Evolutionary conservation across 1,284 basidiomycete species (phyloP), one percentile per base, ranked within the genome.

Genomic region (Puccinia triticina): DNA sequence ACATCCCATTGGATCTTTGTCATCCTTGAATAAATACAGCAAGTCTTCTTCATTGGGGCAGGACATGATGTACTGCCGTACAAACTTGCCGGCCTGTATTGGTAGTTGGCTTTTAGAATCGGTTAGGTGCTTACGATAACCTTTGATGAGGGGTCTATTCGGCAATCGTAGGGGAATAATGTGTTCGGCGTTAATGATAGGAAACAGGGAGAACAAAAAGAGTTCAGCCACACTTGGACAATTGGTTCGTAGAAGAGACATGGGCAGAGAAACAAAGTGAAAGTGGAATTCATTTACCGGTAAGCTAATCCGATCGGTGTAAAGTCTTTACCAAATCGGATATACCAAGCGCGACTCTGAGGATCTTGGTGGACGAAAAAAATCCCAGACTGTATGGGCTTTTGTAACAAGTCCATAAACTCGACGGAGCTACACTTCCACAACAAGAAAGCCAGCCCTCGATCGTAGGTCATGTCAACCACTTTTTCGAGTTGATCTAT

Each of bases 251-350:
- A 61, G 29, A 8, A 61, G 59, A 23, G 21, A 59, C 5, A 59
- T 7, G 55, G 37, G 43, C 14, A 23, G n/a, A 61, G 8, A 34
- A 3, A 61, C 23, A 3, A 61, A 34, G 11, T 61, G 40, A 69
- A 37, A n/a, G 32, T 40, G 18, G n/a, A 69, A 43, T 18, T 46
- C 66, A 69, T 69, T 69, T 69, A 69, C 66, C 66, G 66, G 66
- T 69, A 69, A 21, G 37, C 26, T 48, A 69, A 12, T 5, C 66
- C 66, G n/a, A 69, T 69, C 40, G 66, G 66, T 1, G 37, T 43
- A 32, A 37, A 69, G 18, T 69, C 66, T 48, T n/a, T 69, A 23
- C 66, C 29, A 29, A 69, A 69, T 69, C 43, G 37, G 66, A 69
- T 29, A 18, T 69, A 69, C 66, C 37, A 43, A 23, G 18, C 66